These are phyloP conservation scores for Nemania sp. DNA, from an alignment of 2,329 filamentous ascomycete species.

Conservation along the genomic window DNA sequence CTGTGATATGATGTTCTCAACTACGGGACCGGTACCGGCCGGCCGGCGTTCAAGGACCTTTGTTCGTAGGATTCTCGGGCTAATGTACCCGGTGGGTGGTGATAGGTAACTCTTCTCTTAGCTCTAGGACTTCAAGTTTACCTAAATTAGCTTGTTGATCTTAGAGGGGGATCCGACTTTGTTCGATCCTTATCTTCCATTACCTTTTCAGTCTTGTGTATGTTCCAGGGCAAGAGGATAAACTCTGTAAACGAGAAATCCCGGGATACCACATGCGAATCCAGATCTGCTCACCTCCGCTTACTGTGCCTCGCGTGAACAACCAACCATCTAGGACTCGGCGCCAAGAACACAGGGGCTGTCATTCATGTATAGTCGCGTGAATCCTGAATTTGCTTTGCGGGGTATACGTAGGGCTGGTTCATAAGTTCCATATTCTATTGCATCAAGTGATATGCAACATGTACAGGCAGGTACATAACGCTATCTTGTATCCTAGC, in stretches of 20 bases:
- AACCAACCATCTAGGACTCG: not conserved
- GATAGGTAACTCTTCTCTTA: not conserved
- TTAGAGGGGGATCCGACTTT: not conserved
- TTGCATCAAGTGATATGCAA: not conserved
- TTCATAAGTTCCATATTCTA: not conserved
- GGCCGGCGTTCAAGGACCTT: not conserved
- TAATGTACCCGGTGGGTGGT: not conserved
- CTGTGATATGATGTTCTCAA: not conserved
- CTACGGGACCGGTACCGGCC: not conserved
- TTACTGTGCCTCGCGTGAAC: not conserved
- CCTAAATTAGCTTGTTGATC: not conserved
- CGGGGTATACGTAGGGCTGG: not conserved
- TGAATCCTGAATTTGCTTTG: not conserved
- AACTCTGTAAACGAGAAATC: not conserved
- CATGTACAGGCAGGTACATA: not conserved
- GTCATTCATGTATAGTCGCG: not conserved
- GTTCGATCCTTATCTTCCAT: not conserved
- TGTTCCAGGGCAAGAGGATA: not conserved
- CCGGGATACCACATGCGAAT: not conserved
- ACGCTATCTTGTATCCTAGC: not conserved
- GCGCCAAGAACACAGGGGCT: not conserved
- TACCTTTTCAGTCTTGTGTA: not conserved
- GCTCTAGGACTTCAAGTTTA: not conserved
- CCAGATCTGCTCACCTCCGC: not conserved
- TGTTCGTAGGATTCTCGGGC: not conserved